Evolutionary conservation across 1,139 yeast species (phyloP).

Genomic region (Meyerozyma elateridarum): DNA sequence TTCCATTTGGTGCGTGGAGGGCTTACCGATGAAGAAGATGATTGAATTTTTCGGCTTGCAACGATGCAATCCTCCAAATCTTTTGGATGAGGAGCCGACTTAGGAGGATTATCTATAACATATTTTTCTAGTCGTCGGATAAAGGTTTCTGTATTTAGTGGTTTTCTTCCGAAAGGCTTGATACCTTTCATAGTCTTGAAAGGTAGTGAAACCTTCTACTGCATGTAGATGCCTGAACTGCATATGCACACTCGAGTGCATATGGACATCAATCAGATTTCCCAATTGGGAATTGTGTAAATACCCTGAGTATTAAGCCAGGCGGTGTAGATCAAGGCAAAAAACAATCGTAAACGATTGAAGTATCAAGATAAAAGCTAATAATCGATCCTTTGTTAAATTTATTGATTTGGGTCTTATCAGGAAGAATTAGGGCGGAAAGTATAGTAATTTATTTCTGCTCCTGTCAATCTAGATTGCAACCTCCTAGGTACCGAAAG

Average conservation of each 20-base stretch:
- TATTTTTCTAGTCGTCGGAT: neutral
- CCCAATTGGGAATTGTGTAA: constrained; percentile 9
- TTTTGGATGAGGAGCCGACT: neutral
- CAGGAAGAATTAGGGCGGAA: no score
- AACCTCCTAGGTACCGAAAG: no score
- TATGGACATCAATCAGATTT: constrained; percentile 8
- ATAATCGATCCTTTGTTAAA: no score
- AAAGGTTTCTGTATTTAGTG: constrained; percentile 2
- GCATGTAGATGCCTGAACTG: neutral
- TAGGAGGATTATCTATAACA: neutral
- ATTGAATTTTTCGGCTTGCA: constrained; percentile 12
- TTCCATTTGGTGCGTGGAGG: no score
- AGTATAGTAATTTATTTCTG: no score
- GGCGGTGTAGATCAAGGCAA: no score
- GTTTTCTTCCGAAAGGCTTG: constrained; percentile 1
- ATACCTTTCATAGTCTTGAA: neutral
- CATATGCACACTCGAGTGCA: constrained; percentile 2
- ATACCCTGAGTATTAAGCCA: no score
- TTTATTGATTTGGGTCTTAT: no score
- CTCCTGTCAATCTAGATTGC: no score
- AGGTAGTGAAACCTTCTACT: neutral
- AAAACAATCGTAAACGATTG: no score
- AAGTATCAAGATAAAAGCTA: no score
- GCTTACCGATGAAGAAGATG: no score
- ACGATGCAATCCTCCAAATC: constrained; percentile 9